Percentiles rank a stretch among this genome's conserved stretches.
These are phyloP conservation scores for Dryadomyces quercus-mongolicae DNA, from an alignment of 2,329 filamentous ascomycete species.

Conservation along the genomic window DNA sequence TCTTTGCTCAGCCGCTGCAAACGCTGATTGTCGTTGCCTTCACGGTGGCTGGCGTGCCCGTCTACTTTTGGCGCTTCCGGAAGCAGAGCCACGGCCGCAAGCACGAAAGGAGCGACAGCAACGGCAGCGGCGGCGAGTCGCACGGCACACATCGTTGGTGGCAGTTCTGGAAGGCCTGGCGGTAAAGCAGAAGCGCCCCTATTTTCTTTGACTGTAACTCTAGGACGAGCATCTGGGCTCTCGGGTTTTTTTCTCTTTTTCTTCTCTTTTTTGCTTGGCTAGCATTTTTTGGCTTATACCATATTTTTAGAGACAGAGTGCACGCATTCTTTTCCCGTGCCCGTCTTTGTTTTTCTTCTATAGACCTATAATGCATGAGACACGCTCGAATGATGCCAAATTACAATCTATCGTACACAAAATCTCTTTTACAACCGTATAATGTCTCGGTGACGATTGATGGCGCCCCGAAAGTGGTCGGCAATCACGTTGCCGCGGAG, in stretches of 20 bases:
- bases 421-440: slow-evolving; percentile 27
- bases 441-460: slow-evolving; percentile 42
- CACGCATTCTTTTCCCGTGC: too few relatives aligned
- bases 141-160: slow-evolving; percentile 29
- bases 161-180: slow-evolving; percentile 46
- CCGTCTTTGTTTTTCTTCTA: background rate
- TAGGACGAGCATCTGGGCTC: background rate
- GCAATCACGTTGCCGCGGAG: slow-evolving; percentile 52
- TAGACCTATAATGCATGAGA: slow-evolving; percentile 1
- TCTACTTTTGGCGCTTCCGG: slow-evolving; percentile 80
- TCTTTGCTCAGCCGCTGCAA: slow-evolving; percentile 85
- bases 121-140: slow-evolving; percentile 19
- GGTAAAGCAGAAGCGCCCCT: background rate
- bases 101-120: slow-evolving; percentile 19
- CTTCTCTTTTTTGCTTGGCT: background rate
- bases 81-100: slow-evolving; percentile 29
- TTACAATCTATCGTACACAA: background rate
- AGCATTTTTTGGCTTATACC: background rate
- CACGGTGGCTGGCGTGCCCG: slow-evolving; percentile 68
- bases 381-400: background rate
- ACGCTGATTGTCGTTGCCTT: slow-evolving; percentile 80
- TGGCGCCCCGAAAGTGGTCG: slow-evolving; percentile 61
- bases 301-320: background rate
- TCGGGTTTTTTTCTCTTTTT: background rate
- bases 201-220: background rate